Evolutionary conservation across 257 asterid genomes (phyloP).

Genomic region (Coffea eugenioides): DNA sequence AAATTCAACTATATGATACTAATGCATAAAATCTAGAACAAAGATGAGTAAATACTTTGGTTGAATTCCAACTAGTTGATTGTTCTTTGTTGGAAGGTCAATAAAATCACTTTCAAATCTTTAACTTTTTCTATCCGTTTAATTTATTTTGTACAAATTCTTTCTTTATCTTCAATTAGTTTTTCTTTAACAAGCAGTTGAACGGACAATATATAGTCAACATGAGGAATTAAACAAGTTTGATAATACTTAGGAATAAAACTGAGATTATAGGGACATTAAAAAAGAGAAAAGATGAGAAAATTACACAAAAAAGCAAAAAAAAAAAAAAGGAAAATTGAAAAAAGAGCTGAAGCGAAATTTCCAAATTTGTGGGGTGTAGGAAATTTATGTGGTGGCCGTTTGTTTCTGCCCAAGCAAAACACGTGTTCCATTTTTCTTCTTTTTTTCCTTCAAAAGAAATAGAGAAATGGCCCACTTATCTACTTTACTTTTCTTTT

Average conservation of each 20-base stretch:
- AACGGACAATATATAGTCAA: not conserved
- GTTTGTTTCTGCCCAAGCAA: slow-evolving; percentile 8
- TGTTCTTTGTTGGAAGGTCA: too few species aligned
- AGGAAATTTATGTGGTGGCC: slow-evolving; percentile 21
- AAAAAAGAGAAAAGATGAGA: not conserved
- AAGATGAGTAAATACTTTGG: not conserved
- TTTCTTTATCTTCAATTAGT: too few species aligned
- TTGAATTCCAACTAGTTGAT: too few species aligned
- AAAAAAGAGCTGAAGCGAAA: not conserved
- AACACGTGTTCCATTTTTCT: slow-evolving; percentile 33
- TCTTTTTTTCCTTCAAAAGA: not conserved
- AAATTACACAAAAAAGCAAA: not conserved
- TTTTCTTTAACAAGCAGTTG: too few species aligned
- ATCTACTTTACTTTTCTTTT: not conserved
- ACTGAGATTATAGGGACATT: too few species aligned
- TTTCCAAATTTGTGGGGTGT: not conserved
- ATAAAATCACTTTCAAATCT: not conserved
- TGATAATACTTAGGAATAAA: too few species aligned
- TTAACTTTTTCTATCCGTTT: too few species aligned
- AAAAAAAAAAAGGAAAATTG: not conserved
- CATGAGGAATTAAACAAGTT: not conserved
- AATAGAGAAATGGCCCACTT: not conserved
- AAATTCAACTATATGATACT: not conserved
- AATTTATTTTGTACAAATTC: too few species aligned
- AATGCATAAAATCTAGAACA: too few species aligned